These are phyloP conservation scores for Neopestalotiopsis sp. DNA, from an alignment of 2,329 filamentous ascomycete species.

Conservation along the genomic window DNA sequence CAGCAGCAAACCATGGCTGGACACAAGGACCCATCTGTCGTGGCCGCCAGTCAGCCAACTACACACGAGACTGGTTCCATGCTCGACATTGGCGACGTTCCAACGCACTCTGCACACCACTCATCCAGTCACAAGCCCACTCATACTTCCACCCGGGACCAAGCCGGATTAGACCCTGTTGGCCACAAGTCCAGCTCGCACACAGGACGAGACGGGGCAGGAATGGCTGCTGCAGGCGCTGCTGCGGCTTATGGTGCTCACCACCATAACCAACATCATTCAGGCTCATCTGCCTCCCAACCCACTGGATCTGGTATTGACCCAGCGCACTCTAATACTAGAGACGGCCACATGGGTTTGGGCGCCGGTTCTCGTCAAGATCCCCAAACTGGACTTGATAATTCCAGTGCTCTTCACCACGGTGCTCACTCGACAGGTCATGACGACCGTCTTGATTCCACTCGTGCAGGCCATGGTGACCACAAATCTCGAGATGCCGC, in stretches of 20 bases:
- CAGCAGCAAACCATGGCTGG: not conserved
- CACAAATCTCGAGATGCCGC: not conserved
- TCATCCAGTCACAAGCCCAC: not conserved
- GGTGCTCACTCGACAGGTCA: not conserved
- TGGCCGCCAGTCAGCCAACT: not conserved
- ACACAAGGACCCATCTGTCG: not conserved
- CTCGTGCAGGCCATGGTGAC: not conserved
- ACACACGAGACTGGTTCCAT: conserved; percentile 1
- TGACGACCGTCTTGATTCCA: not conserved
- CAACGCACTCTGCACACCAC: not conserved
- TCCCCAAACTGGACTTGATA: not conserved
- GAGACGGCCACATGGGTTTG: not conserved
- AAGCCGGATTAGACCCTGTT: not conserved
- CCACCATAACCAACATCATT: not conserved
- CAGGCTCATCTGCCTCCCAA: not conserved
- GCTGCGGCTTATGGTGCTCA: not conserved
- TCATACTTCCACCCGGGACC: not conserved
- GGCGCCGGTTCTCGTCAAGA: not conserved
- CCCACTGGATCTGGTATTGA: not conserved
- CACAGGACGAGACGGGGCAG: not conserved
- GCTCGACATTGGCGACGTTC: conserved; percentile 1
- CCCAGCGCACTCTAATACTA: not conserved
- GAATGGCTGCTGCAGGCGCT: not conserved
- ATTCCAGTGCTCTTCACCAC: not conserved
- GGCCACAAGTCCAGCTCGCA: not conserved